Percentiles rank a stretch among this genome's conserved stretches.
phyloP scores from a whole-genome alignment of 2,329 filamentous ascomycete genomes.

The Colletotrichum gloeosporioides region DNA sequence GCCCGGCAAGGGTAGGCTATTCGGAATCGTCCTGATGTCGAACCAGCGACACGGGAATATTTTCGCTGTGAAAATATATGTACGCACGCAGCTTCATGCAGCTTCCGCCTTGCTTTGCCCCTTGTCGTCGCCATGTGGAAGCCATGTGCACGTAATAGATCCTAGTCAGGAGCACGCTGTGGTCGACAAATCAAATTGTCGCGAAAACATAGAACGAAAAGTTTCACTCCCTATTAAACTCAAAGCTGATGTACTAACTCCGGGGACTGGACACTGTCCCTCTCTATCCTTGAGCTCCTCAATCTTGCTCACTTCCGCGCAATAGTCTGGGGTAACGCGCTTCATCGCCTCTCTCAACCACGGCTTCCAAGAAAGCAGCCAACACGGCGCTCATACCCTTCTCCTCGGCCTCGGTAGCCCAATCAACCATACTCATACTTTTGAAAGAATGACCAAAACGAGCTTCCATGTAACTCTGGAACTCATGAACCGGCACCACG shows the following conservation, averaged over 20 bases:
- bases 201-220: accelerated
- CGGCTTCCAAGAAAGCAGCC: background rate
- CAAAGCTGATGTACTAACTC: background rate
- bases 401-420: background rate
- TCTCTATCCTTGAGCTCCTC: background rate
- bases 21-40: background rate
- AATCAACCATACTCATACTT: background rate
- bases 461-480: background rate
- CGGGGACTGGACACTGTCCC: background rate
- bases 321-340: background rate
- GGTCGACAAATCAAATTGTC: background rate
- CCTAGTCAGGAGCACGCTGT: background rate
- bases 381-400: background rate
- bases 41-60: background rate
- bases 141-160: background rate
- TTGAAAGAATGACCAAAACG: background rate
- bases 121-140: background rate
- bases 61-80: background rate
- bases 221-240: background rate
- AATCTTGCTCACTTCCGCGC: background rate
- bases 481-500: background rate
- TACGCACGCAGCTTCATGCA: background rate
- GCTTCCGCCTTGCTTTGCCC: background rate
- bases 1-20: background rate
- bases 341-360: background rate